Base-by-base conservation (phyloP, 2,329 filamentous ascomycete genomes). In the Penicillium sp. region DNA sequence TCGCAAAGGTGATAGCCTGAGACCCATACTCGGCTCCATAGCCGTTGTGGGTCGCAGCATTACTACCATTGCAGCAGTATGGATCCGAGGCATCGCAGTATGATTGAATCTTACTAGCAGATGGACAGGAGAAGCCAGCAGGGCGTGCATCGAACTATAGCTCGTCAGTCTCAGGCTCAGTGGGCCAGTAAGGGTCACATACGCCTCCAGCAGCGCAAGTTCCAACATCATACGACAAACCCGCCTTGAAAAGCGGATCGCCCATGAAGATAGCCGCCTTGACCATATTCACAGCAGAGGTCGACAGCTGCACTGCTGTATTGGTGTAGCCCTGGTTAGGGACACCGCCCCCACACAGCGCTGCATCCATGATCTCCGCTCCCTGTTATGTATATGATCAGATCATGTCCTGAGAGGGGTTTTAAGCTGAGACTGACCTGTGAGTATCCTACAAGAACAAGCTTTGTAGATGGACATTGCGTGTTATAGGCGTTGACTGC, bases 231-330 rank as follows among this genome's bases (percentile, higher is more conserved):
- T 85, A 88, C 1, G 83, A 69, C 22, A 83, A 73, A 2, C 84
- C 84, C 5, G 72, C 68, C 7, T 78, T 73, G 61, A 83, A 82
- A 54, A 84, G 77, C 3, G 86, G 86, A 62, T 86, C 80, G 6
- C 85, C 86, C 79, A 87, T 82, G 67, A 87, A 83, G 60, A 88
- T 86, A 13, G 80, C 83, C 0, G 83, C 86, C 69, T 85, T 86
- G 61, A 88, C 80, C 65, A 80, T 79, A 3, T 70, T 72, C 7
- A 85, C 70, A 3, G 82, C 82, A 5, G 73, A 73, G 4, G 77
- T 75, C 8, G 74, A 70, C 39, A 81, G 69, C 36, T 72, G 69
- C 9, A 73, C 68, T 0, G 77, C 75, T 6, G 80, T 78, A 46
- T 76, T 78, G 21, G 70, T 65, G 47, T 81, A 69, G 53, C 79